Conservation (phyloP, 2,329 filamentous ascomycete genomes). For the Monilinia aucupariae region DNA sequence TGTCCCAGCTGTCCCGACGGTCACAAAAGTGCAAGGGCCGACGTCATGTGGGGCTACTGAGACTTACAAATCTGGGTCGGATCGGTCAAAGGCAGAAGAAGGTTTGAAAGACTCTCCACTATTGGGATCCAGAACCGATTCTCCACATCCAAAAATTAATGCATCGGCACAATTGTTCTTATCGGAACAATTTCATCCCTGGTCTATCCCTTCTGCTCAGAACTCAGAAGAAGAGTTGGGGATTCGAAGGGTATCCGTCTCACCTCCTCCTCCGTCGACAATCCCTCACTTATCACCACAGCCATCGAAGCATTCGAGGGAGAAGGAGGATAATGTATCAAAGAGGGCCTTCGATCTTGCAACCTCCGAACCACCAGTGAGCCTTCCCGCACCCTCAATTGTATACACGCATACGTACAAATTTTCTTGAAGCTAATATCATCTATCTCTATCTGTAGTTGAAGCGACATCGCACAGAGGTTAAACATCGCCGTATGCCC, state of each 20-base stretch:
- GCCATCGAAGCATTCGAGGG: conserved; percentile 27
- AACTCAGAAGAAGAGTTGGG: background rate
- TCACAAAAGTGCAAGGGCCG: background rate
- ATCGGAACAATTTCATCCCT: background rate
- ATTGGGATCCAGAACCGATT: background rate
- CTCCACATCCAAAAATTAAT: background rate
- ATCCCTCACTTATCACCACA: conserved; percentile 1
- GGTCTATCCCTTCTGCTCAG: background rate
- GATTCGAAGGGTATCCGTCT: background rate
- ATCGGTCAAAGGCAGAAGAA: conserved; percentile 12
- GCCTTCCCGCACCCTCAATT: background rate
- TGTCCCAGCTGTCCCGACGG: too few relatives aligned
- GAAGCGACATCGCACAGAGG: conserved; percentile 29
- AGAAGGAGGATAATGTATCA: conserved; percentile 20
- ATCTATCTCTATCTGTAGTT: conserved; percentile 2
- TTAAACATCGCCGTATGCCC: conserved; percentile 35
- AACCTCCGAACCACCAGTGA: conserved; percentile 26
- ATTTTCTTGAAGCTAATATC: background rate
- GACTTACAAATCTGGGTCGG: background rate
- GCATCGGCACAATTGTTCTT: background rate
- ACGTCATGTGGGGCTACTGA: conserved; percentile 6
- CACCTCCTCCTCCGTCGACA: background rate
- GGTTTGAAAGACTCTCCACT: too few relatives aligned
- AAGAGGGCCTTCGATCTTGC: conserved; percentile 14
- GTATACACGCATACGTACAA: background rate